Evolutionary conservation across 176 grass and related monocot species (phyloP), one percentile per base, ranked within the genome.

Genomic region (Oropetium thomaeum): DNA sequence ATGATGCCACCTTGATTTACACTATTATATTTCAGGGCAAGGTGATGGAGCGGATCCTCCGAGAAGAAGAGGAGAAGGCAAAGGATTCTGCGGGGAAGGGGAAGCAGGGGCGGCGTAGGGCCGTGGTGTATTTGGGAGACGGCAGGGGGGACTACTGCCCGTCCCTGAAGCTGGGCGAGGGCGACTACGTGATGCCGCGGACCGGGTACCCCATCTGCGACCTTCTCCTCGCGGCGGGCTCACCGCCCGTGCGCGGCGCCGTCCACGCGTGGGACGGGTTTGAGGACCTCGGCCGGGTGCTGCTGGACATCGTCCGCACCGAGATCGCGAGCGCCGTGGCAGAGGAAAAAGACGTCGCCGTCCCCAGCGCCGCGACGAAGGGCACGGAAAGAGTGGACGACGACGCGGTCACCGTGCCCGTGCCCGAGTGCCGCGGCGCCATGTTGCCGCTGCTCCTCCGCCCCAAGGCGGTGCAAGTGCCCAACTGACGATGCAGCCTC

Each of bases 61-160:
- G 6, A 7, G 47, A 88, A 51, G 68, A 78, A 26, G 75, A 73
- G 11, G 67, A 84, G 47, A 49, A 57, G 16, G 82, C 39, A n/a
- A n/a, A n/a, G n/a, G n/a, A n/a, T n/a, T n/a, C 44, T 17, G 33
- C 42, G 0, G 19, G 12, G 47, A 51, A 20, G 5, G 7, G 6
- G 0, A 22, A 20, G 1, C 7, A 55, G 81, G 51, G 33, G 68
- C 80, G 80, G 54, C 83, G 73, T 35, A 35, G 74, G 42, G 42
- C 71, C 1, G 67, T 90, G 31, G 84, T 97, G 28, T 97, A 97
- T 80, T 58, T 93, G 3, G 93, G 93, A 48, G 93, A 97, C 69
- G 93, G 93, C 5, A 75, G 87, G 54, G 93, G 93, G 31, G 93
- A 97, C 51, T 97, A 97, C 80, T 97, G 90, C 16, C 90, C 93